Percentiles rank a stretch among this genome's conserved stretches.
Conservation (phyloP, 129 eudicot genomes). For the Chrysanthemum seticuspe region DNA sequence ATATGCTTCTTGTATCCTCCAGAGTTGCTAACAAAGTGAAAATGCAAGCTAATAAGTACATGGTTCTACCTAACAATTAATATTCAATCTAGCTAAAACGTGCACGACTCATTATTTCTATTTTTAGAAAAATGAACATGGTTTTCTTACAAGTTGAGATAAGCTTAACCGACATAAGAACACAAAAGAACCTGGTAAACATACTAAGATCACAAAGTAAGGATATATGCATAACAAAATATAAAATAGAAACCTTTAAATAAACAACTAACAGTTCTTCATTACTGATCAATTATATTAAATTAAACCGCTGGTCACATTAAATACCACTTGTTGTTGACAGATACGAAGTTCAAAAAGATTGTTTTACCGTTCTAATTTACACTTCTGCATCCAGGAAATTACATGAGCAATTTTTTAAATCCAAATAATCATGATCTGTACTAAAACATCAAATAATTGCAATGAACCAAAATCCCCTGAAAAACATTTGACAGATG, state of each 20-base stretch:
- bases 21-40: no score
- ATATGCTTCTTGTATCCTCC: no score
- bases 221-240: not conserved
- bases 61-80: no score
- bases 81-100: no score
- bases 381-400: not conserved
- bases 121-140: no score
- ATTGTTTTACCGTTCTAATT: not conserved
- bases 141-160: no score
- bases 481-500: no score
- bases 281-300: not conserved
- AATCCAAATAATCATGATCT: not conserved
- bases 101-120: no score
- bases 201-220: not conserved
- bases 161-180: not conserved
- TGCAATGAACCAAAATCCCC: no score
- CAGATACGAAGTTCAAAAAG: not conserved
- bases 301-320: not conserved
- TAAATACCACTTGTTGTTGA: not conserved
- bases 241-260: not conserved
- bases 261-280: not conserved
- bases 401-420: not conserved
- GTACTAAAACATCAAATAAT: no score
- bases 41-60: no score
- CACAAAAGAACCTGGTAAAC: not conserved